Evolutionary conservation across 2,329 filamentous ascomycete species (phyloP).

Genomic region (Cytospora schulzeri): DNA sequence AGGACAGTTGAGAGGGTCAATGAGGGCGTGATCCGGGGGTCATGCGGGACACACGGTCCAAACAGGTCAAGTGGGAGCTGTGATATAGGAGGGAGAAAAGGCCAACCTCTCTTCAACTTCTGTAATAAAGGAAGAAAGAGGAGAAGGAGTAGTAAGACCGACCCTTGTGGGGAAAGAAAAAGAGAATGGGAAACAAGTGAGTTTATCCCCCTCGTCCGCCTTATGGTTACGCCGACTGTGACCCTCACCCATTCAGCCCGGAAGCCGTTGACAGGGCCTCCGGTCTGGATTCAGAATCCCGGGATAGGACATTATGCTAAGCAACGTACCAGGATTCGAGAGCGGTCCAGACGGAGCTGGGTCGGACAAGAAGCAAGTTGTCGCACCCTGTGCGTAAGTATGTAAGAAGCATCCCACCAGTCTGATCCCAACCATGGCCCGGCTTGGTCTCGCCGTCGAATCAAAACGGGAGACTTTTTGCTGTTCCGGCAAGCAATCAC

Average conservation of each 20-base stretch:
- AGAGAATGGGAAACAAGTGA: neutral
- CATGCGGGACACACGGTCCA: no score
- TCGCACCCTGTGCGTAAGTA: neutral
- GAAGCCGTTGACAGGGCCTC: neutral
- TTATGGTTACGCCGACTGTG: neutral
- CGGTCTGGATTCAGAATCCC: neutral
- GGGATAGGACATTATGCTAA: neutral
- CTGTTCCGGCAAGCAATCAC: constrained; percentile 3
- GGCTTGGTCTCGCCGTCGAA: constrained; percentile 9
- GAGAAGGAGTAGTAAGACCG: neutral
- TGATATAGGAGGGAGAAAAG: neutral
- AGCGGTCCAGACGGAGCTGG: constrained; percentile 1
- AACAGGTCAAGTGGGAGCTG: neutral
- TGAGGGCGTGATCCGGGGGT: neutral
- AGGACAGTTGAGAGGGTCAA: neutral
- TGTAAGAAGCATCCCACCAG: neutral
- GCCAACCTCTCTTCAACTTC: neutral
- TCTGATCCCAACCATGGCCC: constrained; percentile 11
- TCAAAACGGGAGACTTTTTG: neutral
- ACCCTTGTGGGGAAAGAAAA: neutral
- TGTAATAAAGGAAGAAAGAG: neutral
- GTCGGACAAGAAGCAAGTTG: constrained; percentile 1
- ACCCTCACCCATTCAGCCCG: neutral
- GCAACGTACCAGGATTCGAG: neutral
- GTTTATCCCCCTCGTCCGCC: neutral